Base-by-base conservation (phyloP, 179 eudicot species). In the Patellifolia procumbens region DNA sequence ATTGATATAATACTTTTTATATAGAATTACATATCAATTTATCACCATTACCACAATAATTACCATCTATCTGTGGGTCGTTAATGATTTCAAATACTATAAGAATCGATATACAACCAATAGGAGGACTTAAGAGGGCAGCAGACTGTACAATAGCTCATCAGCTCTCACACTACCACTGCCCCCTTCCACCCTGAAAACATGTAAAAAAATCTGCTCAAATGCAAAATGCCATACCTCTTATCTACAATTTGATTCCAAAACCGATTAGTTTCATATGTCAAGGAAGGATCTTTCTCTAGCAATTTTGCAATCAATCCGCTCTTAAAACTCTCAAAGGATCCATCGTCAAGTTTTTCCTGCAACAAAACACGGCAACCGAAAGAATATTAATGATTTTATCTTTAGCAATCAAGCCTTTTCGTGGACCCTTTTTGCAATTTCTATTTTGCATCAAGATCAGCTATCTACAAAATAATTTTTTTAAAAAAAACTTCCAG, bases 271-370 rank as follows among this genome's bases (percentile, higher is more conserved):
- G 98, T 87, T 81, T 94, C 97, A 76, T 90, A 89, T 56, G 84
- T 51, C 76, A 94, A 92, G 83, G 94, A 92, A 26, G 97, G 93
- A 78, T 94, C 98, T 76, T 92, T 94, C 88, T 92, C 97, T 29
- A 88, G 72, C 71, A 92, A 84, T 85, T 82, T 92, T 29, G 93
- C 92, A 61, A 88, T 78, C 75, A 94, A 82, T 39, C 98, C 98
- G 68, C 82, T 88, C 78, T 79, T 92, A 76, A 74, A 94, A 80
- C 85, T 92, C 84, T 88, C 93, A 42, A 89, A 92, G 59, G 97
- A 78, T 67, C 88, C 91, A 58, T 89, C 81, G 78, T 94, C 97
- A 60, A 94, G 89, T 64, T 74, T 90, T 78, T 85, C 86, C 98
- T 94, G 94, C 85, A 81, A 55, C 29, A n/a, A n/a, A n/a, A 29